These are phyloP conservation scores for sorghum (Sorghum bicolor) DNA, from an alignment of 176 grass and related monocot genomes.

Conservation along the genomic window Sorghum_bicolor_NCBIv3 NC_012871.2:66204501-66205000, in stretches of 20 bases:
- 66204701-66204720: constrained; percentile 45
- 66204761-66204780: neutral
- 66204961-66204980: no score
- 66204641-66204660: constrained; percentile 27
- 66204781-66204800: neutral
- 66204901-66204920: neutral
- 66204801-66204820: neutral
- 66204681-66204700: constrained; percentile 32
- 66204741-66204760: neutral
- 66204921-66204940: neutral
- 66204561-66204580: neutral
- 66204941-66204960: neutral
- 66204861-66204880: constrained; percentile 10
- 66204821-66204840: neutral
- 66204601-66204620: neutral
- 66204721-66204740: constrained; percentile 35
- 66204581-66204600: neutral
- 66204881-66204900: neutral
- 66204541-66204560: constrained; percentile 35
- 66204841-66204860: neutral
- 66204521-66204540: constrained; percentile 37
- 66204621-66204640: neutral
- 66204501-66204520: constrained; percentile 42
- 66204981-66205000: neutral
- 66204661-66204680: constrained; percentile 31